Evolutionary conservation across 176 grass and related monocot species (phyloP).

Genomic region (Areca catechu): DNA sequence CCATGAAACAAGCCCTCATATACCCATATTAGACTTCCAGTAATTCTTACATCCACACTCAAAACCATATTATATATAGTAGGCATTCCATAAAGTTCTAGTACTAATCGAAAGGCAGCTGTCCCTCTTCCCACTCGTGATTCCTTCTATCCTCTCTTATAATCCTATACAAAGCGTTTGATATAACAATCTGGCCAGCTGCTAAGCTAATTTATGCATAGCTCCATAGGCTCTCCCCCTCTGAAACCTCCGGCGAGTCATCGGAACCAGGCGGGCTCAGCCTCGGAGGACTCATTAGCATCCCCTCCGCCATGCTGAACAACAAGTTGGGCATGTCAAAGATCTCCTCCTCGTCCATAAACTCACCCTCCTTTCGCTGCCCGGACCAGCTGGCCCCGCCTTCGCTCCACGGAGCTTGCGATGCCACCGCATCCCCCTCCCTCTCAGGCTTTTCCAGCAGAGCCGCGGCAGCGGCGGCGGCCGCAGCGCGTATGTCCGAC

Average conservation of each 20-base stretch:
- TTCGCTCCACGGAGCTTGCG: background rate
- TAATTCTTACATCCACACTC: too few species aligned
- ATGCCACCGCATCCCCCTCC: background rate
- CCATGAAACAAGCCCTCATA: too few species aligned
- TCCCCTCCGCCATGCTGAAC: constrained; percentile 88
- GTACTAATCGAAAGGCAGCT: too few species aligned
- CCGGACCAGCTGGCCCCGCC: background rate
- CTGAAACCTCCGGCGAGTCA: constrained; percentile 40
- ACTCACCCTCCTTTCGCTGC: constrained; percentile 18
- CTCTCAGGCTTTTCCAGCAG: constrained; percentile 19
- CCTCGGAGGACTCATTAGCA: constrained; percentile 97
- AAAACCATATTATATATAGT: too few species aligned
- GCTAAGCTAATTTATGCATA: constrained; percentile 18
- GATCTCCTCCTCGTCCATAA: constrained; percentile 91
- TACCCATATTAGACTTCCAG: too few species aligned
- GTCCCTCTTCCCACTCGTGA: too few species aligned
- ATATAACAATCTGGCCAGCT: background rate
- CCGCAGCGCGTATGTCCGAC: constrained; percentile 53
- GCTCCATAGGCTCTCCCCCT: constrained; percentile 68
- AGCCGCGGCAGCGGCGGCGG: constrained; percentile 37
- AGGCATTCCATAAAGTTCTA: too few species aligned
- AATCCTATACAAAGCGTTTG: too few species aligned
- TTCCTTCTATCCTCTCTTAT: too few species aligned
- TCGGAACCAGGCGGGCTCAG: constrained; percentile 54
- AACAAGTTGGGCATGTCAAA: constrained; percentile 85